These are phyloP conservation scores for Penicillium manginii DNA, from an alignment of 495 filamentous ascomycete genomes.

Conservation along the genomic window DNA sequence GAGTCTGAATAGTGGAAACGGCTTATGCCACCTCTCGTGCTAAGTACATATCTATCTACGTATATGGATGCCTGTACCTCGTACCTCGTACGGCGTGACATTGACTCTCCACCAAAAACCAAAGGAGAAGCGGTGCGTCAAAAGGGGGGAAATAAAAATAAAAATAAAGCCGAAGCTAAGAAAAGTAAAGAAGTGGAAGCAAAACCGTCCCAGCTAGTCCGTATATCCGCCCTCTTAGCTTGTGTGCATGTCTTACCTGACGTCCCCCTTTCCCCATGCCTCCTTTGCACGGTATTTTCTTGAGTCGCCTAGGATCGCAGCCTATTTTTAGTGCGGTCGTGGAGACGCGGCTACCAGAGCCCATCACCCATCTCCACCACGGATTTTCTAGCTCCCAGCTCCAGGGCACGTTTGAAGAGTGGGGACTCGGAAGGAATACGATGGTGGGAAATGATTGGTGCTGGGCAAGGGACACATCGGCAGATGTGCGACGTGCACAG, in stretches of 20 bases:
- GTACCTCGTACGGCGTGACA: too few relatives aligned
- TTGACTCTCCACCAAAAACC: neutral
- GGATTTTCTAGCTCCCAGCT: slow-evolving; percentile 5
- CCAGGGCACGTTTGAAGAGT: slow-evolving; percentile 11
- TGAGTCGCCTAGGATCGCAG: neutral
- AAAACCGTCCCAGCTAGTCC: too few relatives aligned
- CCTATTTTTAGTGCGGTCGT: slow-evolving; percentile 3
- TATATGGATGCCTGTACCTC: too few relatives aligned
- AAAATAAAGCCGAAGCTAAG: neutral
- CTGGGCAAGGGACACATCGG: slow-evolving; percentile 10
- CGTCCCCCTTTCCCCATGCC: neutral
- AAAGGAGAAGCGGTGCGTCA: neutral
- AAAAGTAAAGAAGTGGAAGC: too few relatives aligned
- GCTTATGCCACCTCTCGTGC: neutral
- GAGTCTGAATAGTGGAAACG: too few relatives aligned
- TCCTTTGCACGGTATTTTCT: neutral
- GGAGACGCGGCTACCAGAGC: slow-evolving; percentile 5
- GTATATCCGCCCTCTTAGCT: too few relatives aligned
- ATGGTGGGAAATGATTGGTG: slow-evolving; percentile 6
- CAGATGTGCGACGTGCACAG: slow-evolving; percentile 10
- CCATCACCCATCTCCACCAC: slow-evolving; percentile 1
- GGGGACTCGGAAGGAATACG: slow-evolving; percentile 15
- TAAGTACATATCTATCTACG: neutral
- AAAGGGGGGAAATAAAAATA: neutral
- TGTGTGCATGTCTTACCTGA: too few relatives aligned